A percentile compares a stretch with the other conserved stretches of the same genome.
These are phyloP conservation scores for Lichtheimia corymbifera DNA, from an alignment of 371 early-diverging fungal species.

Conservation along the genomic window DNA sequence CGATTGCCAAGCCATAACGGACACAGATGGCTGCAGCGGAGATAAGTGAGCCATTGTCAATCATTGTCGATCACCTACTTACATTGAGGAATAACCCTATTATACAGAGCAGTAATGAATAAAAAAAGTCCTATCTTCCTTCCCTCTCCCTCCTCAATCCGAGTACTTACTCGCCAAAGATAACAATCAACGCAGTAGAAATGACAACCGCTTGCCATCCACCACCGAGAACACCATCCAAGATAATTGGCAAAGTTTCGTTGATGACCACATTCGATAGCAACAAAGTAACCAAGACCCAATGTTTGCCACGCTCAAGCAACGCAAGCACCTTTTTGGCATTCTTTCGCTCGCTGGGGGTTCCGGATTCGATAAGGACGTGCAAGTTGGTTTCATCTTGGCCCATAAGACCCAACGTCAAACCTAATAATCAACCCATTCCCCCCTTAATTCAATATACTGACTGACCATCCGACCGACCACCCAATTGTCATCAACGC, in stretches of 20 bases:
- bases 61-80: slow-evolving; percentile 7
- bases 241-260: slow-evolving; percentile 91
- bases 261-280: slow-evolving; percentile 91
- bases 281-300: slow-evolving; percentile 87
- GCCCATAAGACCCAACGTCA: slow-evolving; percentile 87
- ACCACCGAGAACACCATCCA: slow-evolving; percentile 76
- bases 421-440: slow-evolving; percentile 41
- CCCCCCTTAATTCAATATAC: no score
- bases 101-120: background rate
- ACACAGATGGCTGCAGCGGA: slow-evolving; percentile 49
- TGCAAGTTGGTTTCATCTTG: slow-evolving; percentile 69
- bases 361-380: slow-evolving; percentile 72
- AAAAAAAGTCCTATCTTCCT: background rate
- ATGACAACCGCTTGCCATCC: slow-evolving; percentile 85
- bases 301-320: slow-evolving; percentile 72
- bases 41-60: slow-evolving; percentile 31
- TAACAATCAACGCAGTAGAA: slow-evolving; percentile 85
- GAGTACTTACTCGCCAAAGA: slow-evolving; percentile 88
- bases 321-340: slow-evolving; percentile 72
- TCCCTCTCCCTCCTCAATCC: background rate
- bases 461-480: no score
- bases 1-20: slow-evolving; percentile 77
- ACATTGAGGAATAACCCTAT: slow-evolving; percentile 61
- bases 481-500: background rate
- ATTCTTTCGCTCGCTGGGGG: slow-evolving; percentile 58